Conservation (phyloP, 2,329 filamentous ascomycete species). For the Fusarium sp. region DNA sequence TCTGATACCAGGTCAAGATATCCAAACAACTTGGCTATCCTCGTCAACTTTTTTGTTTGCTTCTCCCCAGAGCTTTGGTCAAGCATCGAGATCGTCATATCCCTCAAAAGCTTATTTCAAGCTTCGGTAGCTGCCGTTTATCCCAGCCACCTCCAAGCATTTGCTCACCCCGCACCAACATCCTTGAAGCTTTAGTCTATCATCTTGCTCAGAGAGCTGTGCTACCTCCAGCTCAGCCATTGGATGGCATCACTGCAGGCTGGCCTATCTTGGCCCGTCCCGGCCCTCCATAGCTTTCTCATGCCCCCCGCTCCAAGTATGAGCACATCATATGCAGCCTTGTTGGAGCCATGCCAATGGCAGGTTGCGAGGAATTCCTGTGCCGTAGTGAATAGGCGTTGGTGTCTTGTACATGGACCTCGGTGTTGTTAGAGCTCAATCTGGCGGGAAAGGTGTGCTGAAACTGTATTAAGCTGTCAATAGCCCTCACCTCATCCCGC, state of each 20-base stretch:
- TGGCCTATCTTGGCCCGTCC: constrained; percentile 28
- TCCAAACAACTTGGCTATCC: not conserved
- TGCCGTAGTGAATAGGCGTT: constrained; percentile 7
- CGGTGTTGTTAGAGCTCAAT: constrained; percentile 24
- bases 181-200: constrained; percentile 16
- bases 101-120: constrained; percentile 16
- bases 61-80: not conserved
- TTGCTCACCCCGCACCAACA: constrained; percentile 27
- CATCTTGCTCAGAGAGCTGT: constrained; percentile 25
- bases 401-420: constrained; percentile 34
- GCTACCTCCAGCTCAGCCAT: constrained; percentile 14
- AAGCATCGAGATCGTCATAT: constrained; percentile 13
- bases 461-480: constrained; percentile 28
- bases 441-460: constrained; percentile 14
- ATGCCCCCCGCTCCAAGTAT: constrained; percentile 30
- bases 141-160: constrained; percentile 12
- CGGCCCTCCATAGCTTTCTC: constrained; percentile 36
- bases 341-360: constrained; percentile 19
- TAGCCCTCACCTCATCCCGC: constrained; percentile 13
- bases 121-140: constrained; percentile 1
- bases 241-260: constrained; percentile 25
- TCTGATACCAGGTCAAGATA: not conserved
- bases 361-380: constrained; percentile 34
- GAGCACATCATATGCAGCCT: constrained; percentile 34
- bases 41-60: not conserved